Evolutionary conservation across 345 rosid genomes (phyloP).

Genomic region (Corchorus capsularis): DNA sequence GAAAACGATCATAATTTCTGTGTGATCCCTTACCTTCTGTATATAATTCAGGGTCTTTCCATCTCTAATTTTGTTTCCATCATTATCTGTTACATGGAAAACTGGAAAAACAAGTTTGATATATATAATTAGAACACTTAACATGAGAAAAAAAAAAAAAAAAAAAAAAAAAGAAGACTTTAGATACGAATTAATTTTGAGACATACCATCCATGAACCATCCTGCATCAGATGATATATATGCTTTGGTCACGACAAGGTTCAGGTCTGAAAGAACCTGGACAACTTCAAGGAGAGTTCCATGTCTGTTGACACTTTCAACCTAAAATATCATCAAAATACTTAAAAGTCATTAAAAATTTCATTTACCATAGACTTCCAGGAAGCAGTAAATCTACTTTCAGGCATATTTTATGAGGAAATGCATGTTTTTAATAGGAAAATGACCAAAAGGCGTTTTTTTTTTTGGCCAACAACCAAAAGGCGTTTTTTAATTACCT

Average conservation of each 20-base stretch:
- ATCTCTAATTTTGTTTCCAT: conserved; percentile 28
- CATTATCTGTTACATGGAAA: conserved; percentile 34
- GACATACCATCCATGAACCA: conserved; percentile 62
- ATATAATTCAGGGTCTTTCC: conserved; percentile 8
- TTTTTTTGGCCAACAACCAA: no score
- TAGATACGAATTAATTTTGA: not conserved
- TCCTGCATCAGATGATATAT: conserved; percentile 54
- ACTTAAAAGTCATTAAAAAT: not conserved
- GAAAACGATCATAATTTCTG: not conserved
- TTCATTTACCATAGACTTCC: not conserved
- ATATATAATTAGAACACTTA: not conserved
- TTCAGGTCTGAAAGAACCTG: conserved; percentile 51
- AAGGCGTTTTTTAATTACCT: conserved; percentile 29
- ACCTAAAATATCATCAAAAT: conserved; percentile 29
- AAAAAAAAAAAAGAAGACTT: no score
- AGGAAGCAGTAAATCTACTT: not conserved
- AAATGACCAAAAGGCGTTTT: not conserved
- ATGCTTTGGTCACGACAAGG: conserved; percentile 50
- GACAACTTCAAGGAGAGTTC: conserved; percentile 51
- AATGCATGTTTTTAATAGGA: not conserved
- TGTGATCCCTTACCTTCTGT: conserved; percentile 32
- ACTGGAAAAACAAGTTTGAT: conserved; percentile 31
- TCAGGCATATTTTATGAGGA: not conserved
- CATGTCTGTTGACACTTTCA: conserved; percentile 44
- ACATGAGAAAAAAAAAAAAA: not conserved